phyloP scores from a whole-genome alignment of 331 rosid species.

The Pyracantha coccinea region DNA sequence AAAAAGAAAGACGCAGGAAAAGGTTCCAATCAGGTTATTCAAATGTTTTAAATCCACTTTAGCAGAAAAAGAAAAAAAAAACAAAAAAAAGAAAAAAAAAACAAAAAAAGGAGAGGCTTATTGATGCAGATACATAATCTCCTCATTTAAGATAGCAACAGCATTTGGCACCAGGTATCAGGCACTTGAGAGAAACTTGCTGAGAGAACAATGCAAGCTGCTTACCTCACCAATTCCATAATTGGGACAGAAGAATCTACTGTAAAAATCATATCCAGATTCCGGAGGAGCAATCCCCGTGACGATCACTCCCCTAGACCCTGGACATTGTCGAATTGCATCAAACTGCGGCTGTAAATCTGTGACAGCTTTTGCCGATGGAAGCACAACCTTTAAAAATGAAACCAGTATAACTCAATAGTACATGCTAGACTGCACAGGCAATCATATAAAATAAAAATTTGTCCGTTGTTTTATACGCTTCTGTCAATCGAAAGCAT shows the following conservation, averaged over 20 bases:
- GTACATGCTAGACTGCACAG: not conserved
- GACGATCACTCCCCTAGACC: conserved; percentile 39
- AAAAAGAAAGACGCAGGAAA: not conserved
- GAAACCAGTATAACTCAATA: conserved; percentile 3
- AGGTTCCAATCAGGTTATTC: not conserved
- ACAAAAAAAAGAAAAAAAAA: not conserved
- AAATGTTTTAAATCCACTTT: not conserved
- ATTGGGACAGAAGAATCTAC: conserved; percentile 52
- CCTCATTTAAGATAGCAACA: not conserved
- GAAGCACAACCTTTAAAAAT: conserved; percentile 45
- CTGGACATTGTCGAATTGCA: conserved; percentile 51
- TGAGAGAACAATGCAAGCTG: not conserved
- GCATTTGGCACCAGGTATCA: not conserved
- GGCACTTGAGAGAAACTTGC: not conserved
- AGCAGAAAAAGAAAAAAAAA: not conserved
- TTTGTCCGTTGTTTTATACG: too few relatives aligned
- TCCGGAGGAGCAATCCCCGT: conserved; percentile 47
- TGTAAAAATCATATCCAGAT: conserved; percentile 58
- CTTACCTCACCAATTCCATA: conserved; percentile 52
- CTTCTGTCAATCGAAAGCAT: not conserved
- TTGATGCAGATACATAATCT: not conserved
- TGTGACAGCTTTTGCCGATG: conserved; percentile 43
- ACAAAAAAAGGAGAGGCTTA: not conserved
- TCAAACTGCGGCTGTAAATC: conserved; percentile 50
- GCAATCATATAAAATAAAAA: not conserved